Evolutionary conservation across 108 stramenopile genomes (phyloP).

Genomic region (Pseudonitzschia delicatissima): DNA sequence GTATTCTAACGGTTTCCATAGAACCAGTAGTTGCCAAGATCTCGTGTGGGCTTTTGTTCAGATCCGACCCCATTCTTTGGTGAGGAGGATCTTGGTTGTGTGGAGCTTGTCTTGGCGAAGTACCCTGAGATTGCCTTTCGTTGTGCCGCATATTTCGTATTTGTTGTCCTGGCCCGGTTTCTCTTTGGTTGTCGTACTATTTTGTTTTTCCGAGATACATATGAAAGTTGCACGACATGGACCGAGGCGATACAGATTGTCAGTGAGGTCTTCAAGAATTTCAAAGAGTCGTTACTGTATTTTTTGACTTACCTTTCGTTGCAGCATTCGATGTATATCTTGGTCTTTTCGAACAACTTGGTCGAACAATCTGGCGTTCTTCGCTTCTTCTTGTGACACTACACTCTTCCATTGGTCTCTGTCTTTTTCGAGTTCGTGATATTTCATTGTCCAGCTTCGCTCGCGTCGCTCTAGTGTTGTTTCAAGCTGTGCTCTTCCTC

Average conservation of each 20-base stretch:
- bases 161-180: constrained; percentile 15
- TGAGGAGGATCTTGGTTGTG: constrained; percentile 3
- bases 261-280: too few species aligned
- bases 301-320: constrained; percentile 55
- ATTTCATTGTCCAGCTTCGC: constrained; percentile 43
- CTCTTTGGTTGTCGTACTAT: constrained; percentile 44
- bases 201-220: background rate
- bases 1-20: constrained; percentile 45
- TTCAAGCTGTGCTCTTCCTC: constrained; percentile 43
- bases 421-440: constrained; percentile 38
- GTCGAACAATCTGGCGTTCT: constrained; percentile 43
- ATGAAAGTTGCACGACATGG: background rate
- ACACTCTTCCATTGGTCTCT: constrained; percentile 44
- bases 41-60: constrained; percentile 44
- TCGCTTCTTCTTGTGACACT: constrained; percentile 44
- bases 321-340: constrained; percentile 63
- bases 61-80: constrained; percentile 5
- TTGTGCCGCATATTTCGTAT: constrained; percentile 24
- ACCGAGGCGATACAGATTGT: background rate
- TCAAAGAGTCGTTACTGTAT: too few species aligned
- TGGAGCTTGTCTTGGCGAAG: constrained; percentile 9
- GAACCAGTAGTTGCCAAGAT: constrained; percentile 45
- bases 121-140: constrained; percentile 6
- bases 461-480: constrained; percentile 48
- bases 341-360: constrained; percentile 57